Percentiles rank a stretch among this genome's conserved stretches.
These are phyloP conservation scores for Pseudogymnoascus sp. DNA, from an alignment of 2,329 filamentous ascomycete genomes.

Conservation along the genomic window DNA sequence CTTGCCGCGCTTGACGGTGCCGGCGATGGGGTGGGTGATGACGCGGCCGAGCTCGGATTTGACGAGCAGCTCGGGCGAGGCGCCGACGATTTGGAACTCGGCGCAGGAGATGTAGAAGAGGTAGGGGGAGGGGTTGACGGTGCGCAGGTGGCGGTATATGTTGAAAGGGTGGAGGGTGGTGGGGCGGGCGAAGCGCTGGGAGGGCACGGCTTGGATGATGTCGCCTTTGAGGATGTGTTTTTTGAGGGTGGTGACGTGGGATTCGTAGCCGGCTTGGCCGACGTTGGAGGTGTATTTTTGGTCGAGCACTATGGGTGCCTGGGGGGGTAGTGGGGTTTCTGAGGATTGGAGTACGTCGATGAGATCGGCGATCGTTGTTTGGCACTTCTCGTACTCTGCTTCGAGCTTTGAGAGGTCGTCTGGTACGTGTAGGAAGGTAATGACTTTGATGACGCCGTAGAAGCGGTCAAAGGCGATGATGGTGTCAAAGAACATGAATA, in stretches of 20 bases:
- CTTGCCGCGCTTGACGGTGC: conserved; percentile 82
- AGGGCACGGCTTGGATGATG: conserved; percentile 96
- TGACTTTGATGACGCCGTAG: conserved; percentile 84
- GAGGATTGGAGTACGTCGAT: conserved; percentile 66
- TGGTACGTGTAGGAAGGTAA: conserved; percentile 78
- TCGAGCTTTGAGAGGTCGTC: conserved; percentile 50
- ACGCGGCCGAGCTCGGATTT: conserved; percentile 82
- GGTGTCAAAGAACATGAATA: conserved; percentile 97
- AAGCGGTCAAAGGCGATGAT: conserved; percentile 93
- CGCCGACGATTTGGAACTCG: conserved; percentile 91
- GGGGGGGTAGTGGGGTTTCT: conserved; percentile 69
- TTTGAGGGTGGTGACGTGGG: conserved; percentile 80
- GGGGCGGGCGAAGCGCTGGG: conserved; percentile 82
- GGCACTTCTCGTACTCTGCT: conserved; percentile 63
- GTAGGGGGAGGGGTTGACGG: conserved; percentile 96
- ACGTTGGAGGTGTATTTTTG: conserved; percentile 89
- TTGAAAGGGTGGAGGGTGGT: conserved; percentile 95
- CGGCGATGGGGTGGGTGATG: conserved; percentile 94
- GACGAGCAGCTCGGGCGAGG: conserved; percentile 88
- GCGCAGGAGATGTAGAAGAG: conserved; percentile 91
- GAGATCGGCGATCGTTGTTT: conserved; percentile 55
- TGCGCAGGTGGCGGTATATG: conserved; percentile 90
- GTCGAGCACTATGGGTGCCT: conserved; percentile 63
- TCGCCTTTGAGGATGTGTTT: conserved; percentile 85
- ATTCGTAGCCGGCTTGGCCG: conserved; percentile 79